These are phyloP conservation scores for Ogataea zsoltii DNA, from an alignment of 805 yeast genomes.

Conservation along the genomic window DNA sequence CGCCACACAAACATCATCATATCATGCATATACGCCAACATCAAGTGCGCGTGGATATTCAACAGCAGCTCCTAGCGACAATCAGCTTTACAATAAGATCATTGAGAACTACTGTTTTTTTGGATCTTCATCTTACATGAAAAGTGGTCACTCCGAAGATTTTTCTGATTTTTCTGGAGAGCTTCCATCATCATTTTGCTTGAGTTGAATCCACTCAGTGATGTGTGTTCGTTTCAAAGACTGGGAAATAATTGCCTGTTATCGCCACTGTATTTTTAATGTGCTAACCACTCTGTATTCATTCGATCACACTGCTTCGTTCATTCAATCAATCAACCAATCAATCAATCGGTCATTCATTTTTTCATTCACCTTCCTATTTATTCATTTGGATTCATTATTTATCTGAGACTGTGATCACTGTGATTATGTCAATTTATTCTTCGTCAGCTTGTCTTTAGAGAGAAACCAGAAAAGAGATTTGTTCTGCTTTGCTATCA, in stretches of 20 bases:
- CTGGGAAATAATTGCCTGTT: not conserved
- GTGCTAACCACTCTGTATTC: slow-evolving; percentile 2
- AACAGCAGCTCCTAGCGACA: slow-evolving; percentile 9
- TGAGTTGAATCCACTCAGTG: slow-evolving; percentile 5
- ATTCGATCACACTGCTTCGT: not conserved
- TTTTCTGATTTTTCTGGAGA: slow-evolving; percentile 4
- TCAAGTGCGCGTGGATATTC: slow-evolving; percentile 1
- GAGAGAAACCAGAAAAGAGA: not conserved
- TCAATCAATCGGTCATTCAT: no score
- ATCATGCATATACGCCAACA: slow-evolving; percentile 15
- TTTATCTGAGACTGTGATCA: slow-evolving; percentile 1
- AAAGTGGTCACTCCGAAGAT: slow-evolving; percentile 5
- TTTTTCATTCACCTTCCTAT: slow-evolving; percentile 1
- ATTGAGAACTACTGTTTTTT: slow-evolving; percentile 34
- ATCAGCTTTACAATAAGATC: slow-evolving; percentile 24
- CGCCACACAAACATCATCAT: slow-evolving; percentile 7
- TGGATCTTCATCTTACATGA: slow-evolving; percentile 23
- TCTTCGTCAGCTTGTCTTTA: not conserved
- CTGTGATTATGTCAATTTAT: not conserved
- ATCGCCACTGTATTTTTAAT: slow-evolving; percentile 5
- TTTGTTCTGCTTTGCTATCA: slow-evolving; percentile 4
- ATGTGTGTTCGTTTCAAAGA: not conserved
- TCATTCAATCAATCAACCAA: no score
- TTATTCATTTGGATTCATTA: not conserved
- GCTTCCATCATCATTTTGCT: slow-evolving; percentile 11